Base-by-base conservation (phyloP, 2,329 filamentous ascomycete genomes). In the Trichoderma pleuroti region DNA sequence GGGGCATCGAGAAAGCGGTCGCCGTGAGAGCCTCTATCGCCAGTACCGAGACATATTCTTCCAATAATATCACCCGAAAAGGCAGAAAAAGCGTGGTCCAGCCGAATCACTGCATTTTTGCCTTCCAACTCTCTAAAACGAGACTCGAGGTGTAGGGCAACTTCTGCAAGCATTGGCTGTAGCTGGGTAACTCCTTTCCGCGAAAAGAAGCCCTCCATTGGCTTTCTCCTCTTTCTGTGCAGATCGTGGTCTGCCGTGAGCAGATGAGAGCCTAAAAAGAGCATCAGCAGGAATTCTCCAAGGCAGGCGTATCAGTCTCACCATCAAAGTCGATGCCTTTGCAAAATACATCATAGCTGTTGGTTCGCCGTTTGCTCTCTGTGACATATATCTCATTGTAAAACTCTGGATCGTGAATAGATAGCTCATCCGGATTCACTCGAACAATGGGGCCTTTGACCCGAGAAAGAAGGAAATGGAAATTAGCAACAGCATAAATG, bases 361-460 rank as follows among this genome's bases (percentile, higher is more conserved):
- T 26, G 16, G 59, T 61, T 7, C 59, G 34, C 21, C 59, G n/a
- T 34, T 61, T 61, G 59, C 34, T 61, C 21, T 61, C 59, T 7
- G 64, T 39, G 7, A 66, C 63, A 65, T 79, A 79, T 11, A 79
- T 65, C 4, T 67, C 75, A 61, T 75, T 73, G 59, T 76, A 76
- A 68, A 75, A 79, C 1, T 73, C 68, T 5, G 76, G 65, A 32
- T 77, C 75, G 16, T 68, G 72, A 26, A 80, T 73, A 36, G 80
- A 78, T 1, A 81, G 64, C 70, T 81, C 80, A 30, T 76, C 70
- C 0, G 79, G 77, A 42, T 76, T 79, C 70, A 81, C 76, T 8
- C 78, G 74, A 36, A 80, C 72, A 21, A 81, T 78, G 0, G 78
- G 77, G 1, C 80, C 75, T 76, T 18, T 56, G 14, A 6, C 18